Conservation (phyloP, 2,329 filamentous ascomycete genomes). For the Tolypocladium paradoxum region DNA sequence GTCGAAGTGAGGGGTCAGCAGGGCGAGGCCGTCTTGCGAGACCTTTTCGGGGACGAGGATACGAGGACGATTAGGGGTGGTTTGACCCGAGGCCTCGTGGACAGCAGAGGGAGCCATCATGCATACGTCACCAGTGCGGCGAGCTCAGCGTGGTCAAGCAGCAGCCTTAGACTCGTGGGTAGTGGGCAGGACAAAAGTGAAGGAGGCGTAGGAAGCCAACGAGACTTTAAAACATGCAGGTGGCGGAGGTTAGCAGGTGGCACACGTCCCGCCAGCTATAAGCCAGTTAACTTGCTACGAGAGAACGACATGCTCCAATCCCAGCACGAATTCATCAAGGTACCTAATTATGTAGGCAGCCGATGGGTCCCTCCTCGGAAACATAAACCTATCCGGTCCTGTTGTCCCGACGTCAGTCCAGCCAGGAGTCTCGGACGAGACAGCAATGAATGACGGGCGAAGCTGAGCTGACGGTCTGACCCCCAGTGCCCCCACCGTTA, state of each 20-base stretch:
- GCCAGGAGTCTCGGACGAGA: neutral
- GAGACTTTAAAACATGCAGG: neutral
- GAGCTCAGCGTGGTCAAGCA: neutral
- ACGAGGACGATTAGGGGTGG: conserved; percentile 17
- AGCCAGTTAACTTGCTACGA: too few species aligned
- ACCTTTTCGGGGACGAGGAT: conserved; percentile 73
- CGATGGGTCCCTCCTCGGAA: neutral
- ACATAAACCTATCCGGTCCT: neutral
- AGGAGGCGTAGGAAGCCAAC: neutral
- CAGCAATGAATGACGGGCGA: neutral
- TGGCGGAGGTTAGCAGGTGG: neutral
- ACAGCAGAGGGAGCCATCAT: conserved; percentile 18
- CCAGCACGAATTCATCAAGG: neutral
- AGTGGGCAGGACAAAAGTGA: too few species aligned
- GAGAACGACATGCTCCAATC: neutral
- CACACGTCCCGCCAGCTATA: neutral
- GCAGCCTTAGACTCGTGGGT: neutral
- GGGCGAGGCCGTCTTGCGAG: conserved; percentile 63
- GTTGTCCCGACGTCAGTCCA: neutral
- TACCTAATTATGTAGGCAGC: too few species aligned
- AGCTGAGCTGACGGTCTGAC: neutral
- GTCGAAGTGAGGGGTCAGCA: conserved; percentile 55
- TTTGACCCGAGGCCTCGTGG: neutral
- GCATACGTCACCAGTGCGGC: neutral
- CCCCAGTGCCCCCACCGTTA: neutral